Evolutionary conservation across 2,329 filamentous ascomycete species (phyloP).

Genomic region (Camillea tinctor): DNA sequence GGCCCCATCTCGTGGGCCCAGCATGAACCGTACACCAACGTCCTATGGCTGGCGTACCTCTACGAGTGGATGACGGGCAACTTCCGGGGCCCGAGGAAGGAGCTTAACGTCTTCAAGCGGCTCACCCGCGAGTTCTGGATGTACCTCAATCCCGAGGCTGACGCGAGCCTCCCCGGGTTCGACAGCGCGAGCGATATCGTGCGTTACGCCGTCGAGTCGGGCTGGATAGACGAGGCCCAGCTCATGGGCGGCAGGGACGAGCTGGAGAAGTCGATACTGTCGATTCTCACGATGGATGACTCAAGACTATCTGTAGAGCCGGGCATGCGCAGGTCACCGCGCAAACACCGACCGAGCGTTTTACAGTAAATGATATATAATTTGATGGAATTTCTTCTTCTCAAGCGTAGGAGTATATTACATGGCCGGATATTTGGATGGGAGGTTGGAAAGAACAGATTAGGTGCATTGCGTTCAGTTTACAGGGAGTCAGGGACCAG

Average conservation of each 20-base stretch:
- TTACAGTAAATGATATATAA: conserved; percentile 4
- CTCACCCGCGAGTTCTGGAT: conserved; percentile 53
- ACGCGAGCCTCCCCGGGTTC: conserved; percentile 48
- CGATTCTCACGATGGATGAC: conserved; percentile 18
- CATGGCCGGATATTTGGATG: too few relatives aligned
- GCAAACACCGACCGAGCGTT: conserved; percentile 14
- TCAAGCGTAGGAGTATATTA: too few relatives aligned
- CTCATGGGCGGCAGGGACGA: conserved; percentile 39
- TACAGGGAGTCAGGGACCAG: too few relatives aligned
- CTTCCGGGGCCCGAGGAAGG: conserved; percentile 47
- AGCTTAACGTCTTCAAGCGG: conserved; percentile 45
- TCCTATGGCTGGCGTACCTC: conserved; percentile 63
- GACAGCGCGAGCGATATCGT: conserved; percentile 56
- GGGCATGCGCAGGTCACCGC: conserved; percentile 25
- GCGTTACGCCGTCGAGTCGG: conserved; percentile 55
- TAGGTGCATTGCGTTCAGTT: too few relatives aligned
- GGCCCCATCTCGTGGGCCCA: conserved; percentile 54
- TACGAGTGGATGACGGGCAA: conserved; percentile 51
- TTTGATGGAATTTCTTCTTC: not conserved
- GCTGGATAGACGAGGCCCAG: conserved; percentile 56
- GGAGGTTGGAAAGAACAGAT: too few relatives aligned
- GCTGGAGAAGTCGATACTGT: conserved; percentile 34
- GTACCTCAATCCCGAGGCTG: conserved; percentile 52
- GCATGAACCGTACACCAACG: conserved; percentile 61
- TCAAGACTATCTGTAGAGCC: conserved; percentile 15